Evolutionary conservation across 768 basidiomycete genomes (phyloP), one percentile per base, ranked within the genome.

Genomic region (Russula emetica): DNA sequence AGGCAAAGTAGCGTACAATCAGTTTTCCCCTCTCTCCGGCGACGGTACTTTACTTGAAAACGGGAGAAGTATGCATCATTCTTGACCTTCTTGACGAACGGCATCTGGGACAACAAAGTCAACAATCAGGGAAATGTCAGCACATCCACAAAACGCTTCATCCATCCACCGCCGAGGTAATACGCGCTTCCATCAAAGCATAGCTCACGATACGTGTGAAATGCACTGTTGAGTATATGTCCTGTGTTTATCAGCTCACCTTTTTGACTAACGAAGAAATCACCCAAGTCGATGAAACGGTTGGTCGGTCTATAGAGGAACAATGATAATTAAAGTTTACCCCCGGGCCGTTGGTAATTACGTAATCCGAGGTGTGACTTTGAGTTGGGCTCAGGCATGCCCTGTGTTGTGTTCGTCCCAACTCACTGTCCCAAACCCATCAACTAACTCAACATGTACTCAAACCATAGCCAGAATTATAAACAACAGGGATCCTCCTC

Each of bases 1-100:
- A 11, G 26, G 36, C 58, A 42, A 59, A n/a, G 11, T 5, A 26
- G 64, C 73, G 47, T 64, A 92, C 92, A 99, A 75, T 99, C 97
- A 66, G 97, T 99, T 83, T 96, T 98, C 65, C 97, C 97, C 80
- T 99, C 97, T 75, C 94, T 87, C 70, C 97, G 83, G 74, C 97
- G 83, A 75, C 96, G 91, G 79, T 97, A 97, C 82, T 98, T 98
- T 72, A 98, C 95, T 82, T 97, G 94, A 83, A 89, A 97, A 68
- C 95, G 87, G 67, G 94, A 97, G 81, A 93, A 97, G 88, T 98
- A 98, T 72, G 96, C 92, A 76, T 86, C 85, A 73, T 92, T 91
- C 83, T 99, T 98, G 81, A 95, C 76, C 70, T 89, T 88, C 82
- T 98, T 98, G 82, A 97, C 90, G 84, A 97, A 98, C 66, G 95